Evolutionary conservation across 1,139 yeast genomes (phyloP), one percentile per base, ranked within the genome.

Genomic region (Nakaseomyces uthaithaninus): DNA sequence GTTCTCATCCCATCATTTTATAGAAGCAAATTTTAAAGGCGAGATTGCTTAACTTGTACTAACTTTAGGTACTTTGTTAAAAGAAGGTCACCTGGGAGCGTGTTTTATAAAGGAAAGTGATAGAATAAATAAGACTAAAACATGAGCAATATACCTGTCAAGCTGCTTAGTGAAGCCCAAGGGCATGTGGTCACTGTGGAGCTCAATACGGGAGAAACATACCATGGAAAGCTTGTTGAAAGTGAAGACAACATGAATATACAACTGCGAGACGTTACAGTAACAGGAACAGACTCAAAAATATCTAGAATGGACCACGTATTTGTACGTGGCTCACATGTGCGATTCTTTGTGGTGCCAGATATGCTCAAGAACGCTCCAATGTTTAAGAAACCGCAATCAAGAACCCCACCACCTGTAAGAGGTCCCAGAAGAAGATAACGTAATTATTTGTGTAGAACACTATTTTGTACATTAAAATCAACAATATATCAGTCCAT

Each of bases 221-320:
- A 89, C 59, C 72, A 94, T 33, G 97, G 97, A 2, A 86, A 82
- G 58, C 70, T 91, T 34, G 63, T 82, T 10, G 94, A 83, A 54
- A 80, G 82, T 62, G 65, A 54, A 63, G 98, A 91, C 57, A 89
- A 82, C 59, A 91, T 91, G 98, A 91, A 91, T 59, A 76, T 89
- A 19, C 94, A 91, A 47, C 64, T 91, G 38, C 70, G 77, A 51
- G 95, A 91, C 57, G 94, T 84, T 37, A 77, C 84, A 1, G 78
- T 83, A 38, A 87, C 95, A 0, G 77, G 78, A 33, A 64, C 78
- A 37, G 81, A 86, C 41, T 95, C 96, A 2, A 68, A 72, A 35
- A 82, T 84, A 4, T 68, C 81, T 4, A 83, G 82, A 52, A 72
- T 86, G 71, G 87, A 82, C 48, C 89, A 83, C 53, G 94, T 87